These are phyloP conservation scores for Byssochlamys sp. DNA, from an alignment of 2,329 filamentous ascomycete genomes.

Conservation along the genomic window DNA sequence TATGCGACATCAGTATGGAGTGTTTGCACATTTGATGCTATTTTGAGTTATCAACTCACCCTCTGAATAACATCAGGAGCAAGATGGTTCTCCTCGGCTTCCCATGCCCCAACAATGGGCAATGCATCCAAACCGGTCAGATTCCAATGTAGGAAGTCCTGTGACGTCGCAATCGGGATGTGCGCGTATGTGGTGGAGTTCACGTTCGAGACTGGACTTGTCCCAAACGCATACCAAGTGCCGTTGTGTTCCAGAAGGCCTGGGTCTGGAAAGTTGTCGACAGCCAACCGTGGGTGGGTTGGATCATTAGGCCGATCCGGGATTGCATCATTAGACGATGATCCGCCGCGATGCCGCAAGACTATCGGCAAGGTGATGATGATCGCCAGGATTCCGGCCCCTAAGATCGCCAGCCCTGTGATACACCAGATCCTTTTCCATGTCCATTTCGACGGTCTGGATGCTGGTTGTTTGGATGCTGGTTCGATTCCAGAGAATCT, in stretches of 20 bases:
- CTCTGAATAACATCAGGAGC: conserved; percentile 50
- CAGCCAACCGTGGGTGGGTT: conserved; percentile 9
- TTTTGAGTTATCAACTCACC: conserved; percentile 13
- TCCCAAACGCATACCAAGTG: conserved; percentile 27
- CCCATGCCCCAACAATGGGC: conserved; percentile 44
- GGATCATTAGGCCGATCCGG: not conserved
- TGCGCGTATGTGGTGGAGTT: conserved; percentile 20
- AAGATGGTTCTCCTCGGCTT: conserved; percentile 45
- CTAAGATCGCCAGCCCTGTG: conserved; percentile 5
- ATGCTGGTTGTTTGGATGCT: not conserved
- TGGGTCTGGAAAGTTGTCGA: conserved; percentile 24
- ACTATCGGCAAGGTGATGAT: conserved; percentile 14
- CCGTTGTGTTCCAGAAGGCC: conserved; percentile 20
- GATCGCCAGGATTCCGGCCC: conserved; percentile 10
- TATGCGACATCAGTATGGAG: not conserved
- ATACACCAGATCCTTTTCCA: conserved; percentile 6
- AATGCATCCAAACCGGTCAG: conserved; percentile 42
- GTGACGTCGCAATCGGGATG: conserved; percentile 45
- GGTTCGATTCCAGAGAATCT: conserved; percentile 1
- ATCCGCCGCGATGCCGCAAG: not conserved
- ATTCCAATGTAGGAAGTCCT: conserved; percentile 40
- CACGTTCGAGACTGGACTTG: conserved; percentile 12
- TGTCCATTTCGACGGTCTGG: conserved; percentile 4
- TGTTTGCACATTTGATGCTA: not conserved
- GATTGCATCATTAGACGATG: not conserved